Conservation (phyloP, 192 early-diverging fungal species). For the Linnemannia hyalina region DNA sequence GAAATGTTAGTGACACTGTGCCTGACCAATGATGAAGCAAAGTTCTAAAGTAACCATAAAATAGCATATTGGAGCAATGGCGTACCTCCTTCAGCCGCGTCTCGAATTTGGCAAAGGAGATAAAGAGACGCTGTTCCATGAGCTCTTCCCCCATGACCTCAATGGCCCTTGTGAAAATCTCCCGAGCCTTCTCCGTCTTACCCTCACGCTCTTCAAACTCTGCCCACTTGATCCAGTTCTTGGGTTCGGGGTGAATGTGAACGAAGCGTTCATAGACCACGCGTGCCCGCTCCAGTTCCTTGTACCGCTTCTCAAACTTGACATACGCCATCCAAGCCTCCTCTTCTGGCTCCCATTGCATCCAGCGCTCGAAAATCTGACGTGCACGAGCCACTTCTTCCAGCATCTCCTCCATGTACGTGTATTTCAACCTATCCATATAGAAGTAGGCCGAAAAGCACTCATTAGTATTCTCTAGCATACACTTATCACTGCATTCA, state of each 20-base stretch:
- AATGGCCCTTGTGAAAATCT: slow-evolving; percentile 91
- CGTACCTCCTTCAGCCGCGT: slow-evolving; percentile 84
- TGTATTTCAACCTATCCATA: slow-evolving; percentile 87
- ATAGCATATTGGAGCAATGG: background rate
- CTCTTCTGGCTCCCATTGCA: slow-evolving; percentile 97
- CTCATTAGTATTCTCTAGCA: background rate
- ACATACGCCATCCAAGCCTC: slow-evolving; percentile 96
- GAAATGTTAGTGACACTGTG: background rate
- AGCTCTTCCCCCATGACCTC: slow-evolving; percentile 89
- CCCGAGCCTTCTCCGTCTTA: slow-evolving; percentile 80
- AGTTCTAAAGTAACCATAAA: background rate
- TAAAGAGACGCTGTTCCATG: slow-evolving; percentile 94
- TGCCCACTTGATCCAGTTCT: slow-evolving; percentile 97
- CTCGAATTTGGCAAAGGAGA: slow-evolving; percentile 98
- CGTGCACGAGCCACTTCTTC: slow-evolving; percentile 91
- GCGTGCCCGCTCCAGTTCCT: slow-evolving; percentile 86
- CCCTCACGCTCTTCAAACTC: slow-evolving; percentile 93
- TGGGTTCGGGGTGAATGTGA: slow-evolving; percentile 88
- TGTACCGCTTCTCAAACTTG: slow-evolving; percentile 92
- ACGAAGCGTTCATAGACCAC: slow-evolving; percentile 90
- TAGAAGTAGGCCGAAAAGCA: background rate
- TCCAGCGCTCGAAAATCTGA: slow-evolving; percentile 98
- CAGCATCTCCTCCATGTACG: slow-evolving; percentile 97
- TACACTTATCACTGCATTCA: no score
- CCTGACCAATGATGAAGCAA: background rate